A percentile compares a stretch with the other conserved stretches of the same genome.
Evolutionary conservation across 73 alveolate species (phyloP).

Genomic region (Tetrahymena thermophila): DNA sequence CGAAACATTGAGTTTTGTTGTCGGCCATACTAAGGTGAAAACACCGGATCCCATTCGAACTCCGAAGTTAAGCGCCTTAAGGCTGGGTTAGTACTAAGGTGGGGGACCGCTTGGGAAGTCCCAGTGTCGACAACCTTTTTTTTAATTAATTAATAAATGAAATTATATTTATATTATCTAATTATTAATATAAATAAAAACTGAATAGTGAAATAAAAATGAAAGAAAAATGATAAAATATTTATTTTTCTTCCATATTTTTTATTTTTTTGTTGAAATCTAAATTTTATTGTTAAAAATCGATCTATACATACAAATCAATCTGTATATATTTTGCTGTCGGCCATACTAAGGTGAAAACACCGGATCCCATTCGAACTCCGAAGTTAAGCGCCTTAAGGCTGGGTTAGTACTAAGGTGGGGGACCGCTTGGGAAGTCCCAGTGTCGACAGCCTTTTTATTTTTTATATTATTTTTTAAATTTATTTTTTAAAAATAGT

Average conservation of each 20-base stretch:
- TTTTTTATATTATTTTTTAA: background rate
- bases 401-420: conserved; percentile 99
- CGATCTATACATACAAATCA: background rate
- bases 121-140: conserved; percentile 74
- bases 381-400: conserved; percentile 99
- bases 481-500: too few relatives aligned
- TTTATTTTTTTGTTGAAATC: background rate
- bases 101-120: conserved; percentile 99
- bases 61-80: conserved; percentile 99
- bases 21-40: conserved; percentile 99
- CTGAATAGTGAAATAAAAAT: too few relatives aligned
- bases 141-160: background rate
- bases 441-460: background rate
- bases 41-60: conserved; percentile 99
- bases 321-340: conserved; percentile 21
- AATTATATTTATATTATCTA: too few relatives aligned
- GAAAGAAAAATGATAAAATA: background rate
- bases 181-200: too few relatives aligned
- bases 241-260: background rate
- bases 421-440: conserved; percentile 99
- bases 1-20: conserved; percentile 40
- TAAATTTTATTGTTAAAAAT: background rate
- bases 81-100: conserved; percentile 99
- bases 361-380: conserved; percentile 99
- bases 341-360: conserved; percentile 98